phyloP scores from a whole-genome alignment of 2,329 filamentous ascomycete species.

The Botryotinia calthae region DNA sequence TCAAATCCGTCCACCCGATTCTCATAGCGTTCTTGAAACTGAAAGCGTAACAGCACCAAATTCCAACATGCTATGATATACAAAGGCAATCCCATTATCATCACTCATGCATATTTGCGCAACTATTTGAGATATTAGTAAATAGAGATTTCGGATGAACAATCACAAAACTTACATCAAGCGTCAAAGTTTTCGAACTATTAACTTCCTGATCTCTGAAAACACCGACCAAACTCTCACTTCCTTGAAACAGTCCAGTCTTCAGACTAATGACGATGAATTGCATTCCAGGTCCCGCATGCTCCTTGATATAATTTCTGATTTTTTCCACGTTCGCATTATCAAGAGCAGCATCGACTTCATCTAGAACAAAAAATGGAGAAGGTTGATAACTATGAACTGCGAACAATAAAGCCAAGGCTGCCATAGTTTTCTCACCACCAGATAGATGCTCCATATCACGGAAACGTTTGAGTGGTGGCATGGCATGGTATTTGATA shows the following conservation, averaged over 20 bases:
- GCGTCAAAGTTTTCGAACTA: slow-evolving; percentile 82
- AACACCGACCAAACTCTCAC: slow-evolving; percentile 91
- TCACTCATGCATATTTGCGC: slow-evolving; percentile 33
- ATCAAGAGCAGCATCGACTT: slow-evolving; percentile 97
- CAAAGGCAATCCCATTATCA: background rate
- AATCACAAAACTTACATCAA: slow-evolving; percentile 73
- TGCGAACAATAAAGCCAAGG: slow-evolving; percentile 91
- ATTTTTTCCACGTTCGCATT: slow-evolving; percentile 96
- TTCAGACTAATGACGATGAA: slow-evolving; percentile 98
- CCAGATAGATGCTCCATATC: slow-evolving; percentile 99
- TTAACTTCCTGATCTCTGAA: slow-evolving; percentile 95
- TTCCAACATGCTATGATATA: slow-evolving; percentile 7
- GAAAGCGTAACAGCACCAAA: background rate
- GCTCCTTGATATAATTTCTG: slow-evolving; percentile 91
- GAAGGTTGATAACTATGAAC: slow-evolving; percentile 94
- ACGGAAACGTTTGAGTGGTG: slow-evolving; percentile 93
- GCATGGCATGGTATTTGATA: slow-evolving; percentile 99
- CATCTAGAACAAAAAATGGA: slow-evolving; percentile 97
- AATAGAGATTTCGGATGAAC: background rate
- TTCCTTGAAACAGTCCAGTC: slow-evolving; percentile 92
- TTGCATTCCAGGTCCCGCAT: slow-evolving; percentile 95
- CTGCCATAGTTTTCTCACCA: slow-evolving; percentile 98
- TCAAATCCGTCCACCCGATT: background rate
- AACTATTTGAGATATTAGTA: slow-evolving; percentile 28
- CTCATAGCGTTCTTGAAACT: background rate